Evolutionary conservation across 768 basidiomycete genomes (phyloP).

Genomic region (Xerocomellus intermedius): DNA sequence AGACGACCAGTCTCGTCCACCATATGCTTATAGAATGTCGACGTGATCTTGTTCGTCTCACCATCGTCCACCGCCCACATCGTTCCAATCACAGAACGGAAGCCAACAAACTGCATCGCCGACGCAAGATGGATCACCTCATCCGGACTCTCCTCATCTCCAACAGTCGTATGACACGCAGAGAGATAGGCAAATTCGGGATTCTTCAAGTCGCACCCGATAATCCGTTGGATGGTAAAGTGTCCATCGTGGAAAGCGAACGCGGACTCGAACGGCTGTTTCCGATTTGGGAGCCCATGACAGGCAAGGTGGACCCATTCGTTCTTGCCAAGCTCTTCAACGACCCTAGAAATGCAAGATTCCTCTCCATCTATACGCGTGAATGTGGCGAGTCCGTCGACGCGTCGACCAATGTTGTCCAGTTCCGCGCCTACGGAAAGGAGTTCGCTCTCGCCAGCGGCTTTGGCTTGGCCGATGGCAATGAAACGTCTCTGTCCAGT

Average conservation of each 20-base stretch:
- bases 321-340: background rate
- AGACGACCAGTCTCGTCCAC: background rate
- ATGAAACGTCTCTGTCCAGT: background rate
- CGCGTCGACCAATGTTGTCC: background rate
- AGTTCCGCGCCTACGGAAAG: background rate
- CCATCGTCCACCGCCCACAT: slow-evolving; percentile 1
- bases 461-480: slow-evolving; percentile 1
- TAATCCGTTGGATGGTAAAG: too few relatives aligned
- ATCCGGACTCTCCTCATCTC: slow-evolving; percentile 9
- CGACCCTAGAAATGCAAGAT: background rate
- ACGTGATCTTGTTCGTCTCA: background rate
- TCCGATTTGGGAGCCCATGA: slow-evolving; percentile 15
- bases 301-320: slow-evolving; percentile 29
- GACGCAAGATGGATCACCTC: slow-evolving; percentile 1
- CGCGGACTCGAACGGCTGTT: slow-evolving; percentile 9
- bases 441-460: background rate
- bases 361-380: background rate
- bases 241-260: too few relatives aligned
- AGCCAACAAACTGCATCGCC: background rate
- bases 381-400: background rate
- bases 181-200: slow-evolving; percentile 22
- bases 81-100: background rate
- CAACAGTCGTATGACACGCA: slow-evolving; percentile 13
- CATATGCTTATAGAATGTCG: background rate
- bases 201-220: background rate